A percentile compares a stretch with the other conserved stretches of the same genome.
Evolutionary conservation across 2,329 filamentous ascomycete genomes (phyloP).

Genomic region (Aspergillus quadricinctus): DNA sequence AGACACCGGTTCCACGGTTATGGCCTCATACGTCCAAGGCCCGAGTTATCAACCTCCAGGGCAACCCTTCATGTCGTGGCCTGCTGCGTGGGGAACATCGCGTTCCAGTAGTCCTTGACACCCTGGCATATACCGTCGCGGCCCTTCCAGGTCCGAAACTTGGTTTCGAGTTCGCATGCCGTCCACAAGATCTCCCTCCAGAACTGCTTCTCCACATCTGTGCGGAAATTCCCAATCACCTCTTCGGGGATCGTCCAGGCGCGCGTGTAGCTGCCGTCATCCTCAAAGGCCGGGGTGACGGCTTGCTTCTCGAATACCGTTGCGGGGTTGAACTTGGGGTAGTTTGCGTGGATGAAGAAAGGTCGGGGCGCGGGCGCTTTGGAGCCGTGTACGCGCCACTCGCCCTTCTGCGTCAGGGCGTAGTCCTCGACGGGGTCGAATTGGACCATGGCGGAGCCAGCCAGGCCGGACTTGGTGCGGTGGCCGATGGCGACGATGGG

Average conservation of each 20-base stretch:
- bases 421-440: constrained; percentile 34
- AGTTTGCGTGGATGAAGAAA: constrained; percentile 40
- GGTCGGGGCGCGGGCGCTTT: constrained; percentile 26
- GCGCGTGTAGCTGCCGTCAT: constrained; percentile 30
- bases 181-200: constrained; percentile 39
- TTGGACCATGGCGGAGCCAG: constrained; percentile 37
- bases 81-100: constrained; percentile 22
- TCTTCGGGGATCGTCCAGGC: constrained; percentile 29
- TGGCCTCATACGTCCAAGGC: neutral
- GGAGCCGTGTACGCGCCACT: constrained; percentile 24
- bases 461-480: constrained; percentile 23
- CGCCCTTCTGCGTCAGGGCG: constrained; percentile 19
- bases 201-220: constrained; percentile 34
- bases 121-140: constrained; percentile 29
- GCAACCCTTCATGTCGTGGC: neutral
- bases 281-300: constrained; percentile 26
- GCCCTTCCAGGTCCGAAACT: constrained; percentile 30
- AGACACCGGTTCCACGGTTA: neutral
- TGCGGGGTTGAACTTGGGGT: constrained; percentile 38
- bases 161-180: constrained; percentile 34
- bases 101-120: constrained; percentile 32
- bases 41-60: neutral
- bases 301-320: constrained; percentile 30
- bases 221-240: constrained; percentile 26
- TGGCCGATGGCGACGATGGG: constrained; percentile 33